Base-by-base conservation (phyloP, 768 basidiomycete species). In the Wakefieldia striispora region DNA sequence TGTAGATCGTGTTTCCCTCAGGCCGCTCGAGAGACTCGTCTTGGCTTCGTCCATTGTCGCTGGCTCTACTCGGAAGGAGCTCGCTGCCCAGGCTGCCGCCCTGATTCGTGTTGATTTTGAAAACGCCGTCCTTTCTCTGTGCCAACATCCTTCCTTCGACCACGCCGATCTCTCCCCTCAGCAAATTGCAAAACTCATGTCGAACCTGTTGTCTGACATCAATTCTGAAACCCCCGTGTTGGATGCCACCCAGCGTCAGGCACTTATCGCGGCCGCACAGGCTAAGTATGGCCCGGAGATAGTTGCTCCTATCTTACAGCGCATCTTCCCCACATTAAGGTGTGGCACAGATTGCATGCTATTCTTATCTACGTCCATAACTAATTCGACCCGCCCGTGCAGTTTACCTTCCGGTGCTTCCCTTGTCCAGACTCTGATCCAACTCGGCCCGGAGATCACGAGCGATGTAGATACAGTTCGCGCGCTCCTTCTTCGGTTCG, bases 71-170 rank as follows among this genome's bases (percentile, higher is more conserved):
- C 66, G 80, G 65, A 70, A 79, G 62, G 75, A 92, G 73, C 71
- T 84, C 8, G 74, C 72, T 7, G 61, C 63, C 49, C 78, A 82
- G 55, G 91, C 91, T 12, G 70, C 75, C 23, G 76, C 75, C 48
- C 77, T 92, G 53, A 78, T 93, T 56, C 87, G 84, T 42, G 64
- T 75, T 48, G 88, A 91, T 53, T 92, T 92, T 60, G 90, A 91
- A 62, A 84, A 83, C 50, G 89, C 89, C 4, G 75, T 84, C 16
- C 66, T 86, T 48, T 80, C 87, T 17, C 72, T 93, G 41, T 88
- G 85, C 65, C 88, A 89, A 58, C 84, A 82, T 43, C 86, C 88
- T 12, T 84, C 84, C 35, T 89, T 91, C 60, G 91, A 93, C 67
- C 82, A 87, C 60, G 84, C 84, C 38, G 88, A 91, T 67, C 74